Evolutionary conservation across 257 asterid genomes (phyloP), one percentile per base, ranked within the genome.

Genomic region (Misopates orontium): DNA sequence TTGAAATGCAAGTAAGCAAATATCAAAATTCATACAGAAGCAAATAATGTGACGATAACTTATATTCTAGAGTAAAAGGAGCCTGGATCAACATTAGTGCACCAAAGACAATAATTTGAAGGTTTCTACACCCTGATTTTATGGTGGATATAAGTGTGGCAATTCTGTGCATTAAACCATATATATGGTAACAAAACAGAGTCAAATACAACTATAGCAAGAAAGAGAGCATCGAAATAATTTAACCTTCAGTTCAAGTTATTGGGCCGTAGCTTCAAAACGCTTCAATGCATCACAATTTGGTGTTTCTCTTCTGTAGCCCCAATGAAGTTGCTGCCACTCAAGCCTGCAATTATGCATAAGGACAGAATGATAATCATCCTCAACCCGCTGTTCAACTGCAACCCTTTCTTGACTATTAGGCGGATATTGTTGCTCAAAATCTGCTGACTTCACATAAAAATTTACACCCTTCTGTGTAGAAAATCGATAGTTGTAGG

Each of bases 321-420:
- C 96, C 99, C 99, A 93, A 36, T 84, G 79, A 59, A 79, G 78
- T 1, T 90, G 95, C 77, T 86, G 95, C 83, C 81, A 49, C 75
- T 93, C 99, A 15, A 76, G 62, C 76, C 96, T 85, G 70, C 99
- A 93, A 68, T 90, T 87, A 57, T 86, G 86, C 64, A 81, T 76
- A 24, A 93, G 78, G 44, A 41, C 64, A 0, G 86, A 72, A 49
- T 74, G 82, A 79, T 93, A 93, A 8, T 93, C 99, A 56, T 67
- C 62, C 73, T 93, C 95, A 21, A 93, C 87, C 66, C 75, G 78
- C 19, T 70, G 77, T 56, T 93, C 99, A 62, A 93, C 79, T 4
- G 77, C 69, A 25, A 67, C 68, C 8, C 97, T 85, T 49, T 82
- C 87, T 15, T 69, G 74, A 67, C 87, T 90, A 71, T 73, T 56